These are phyloP conservation scores for Lichtheimia corymbifera DNA, from an alignment of 371 early-diverging fungal genomes.

Conservation along the genomic window DNA sequence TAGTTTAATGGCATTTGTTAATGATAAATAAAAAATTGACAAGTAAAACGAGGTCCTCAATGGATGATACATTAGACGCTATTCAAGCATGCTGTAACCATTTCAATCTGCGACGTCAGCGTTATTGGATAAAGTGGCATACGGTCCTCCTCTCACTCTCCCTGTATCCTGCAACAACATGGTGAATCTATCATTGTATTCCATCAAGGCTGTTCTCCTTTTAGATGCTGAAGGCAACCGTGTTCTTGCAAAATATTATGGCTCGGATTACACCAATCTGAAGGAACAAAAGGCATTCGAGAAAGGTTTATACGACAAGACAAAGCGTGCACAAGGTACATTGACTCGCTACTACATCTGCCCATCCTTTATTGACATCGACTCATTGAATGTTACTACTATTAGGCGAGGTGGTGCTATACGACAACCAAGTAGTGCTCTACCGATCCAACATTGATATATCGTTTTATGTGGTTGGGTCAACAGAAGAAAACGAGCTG, in stretches of 20 bases:
- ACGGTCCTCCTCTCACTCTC: no score
- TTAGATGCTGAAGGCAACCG: slow-evolving; percentile 94
- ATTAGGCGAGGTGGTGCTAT: slow-evolving; percentile 84
- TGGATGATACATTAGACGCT: no score
- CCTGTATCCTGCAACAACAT: slow-evolving; percentile 29
- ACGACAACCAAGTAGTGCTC: slow-evolving; percentile 87
- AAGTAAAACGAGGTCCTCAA: no score
- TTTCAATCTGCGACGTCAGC: no score
- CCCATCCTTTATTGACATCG: not conserved
- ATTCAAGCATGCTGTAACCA: no score
- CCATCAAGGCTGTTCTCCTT: slow-evolving; percentile 85
- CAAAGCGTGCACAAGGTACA: slow-evolving; percentile 67
- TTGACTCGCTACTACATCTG: slow-evolving; percentile 2
- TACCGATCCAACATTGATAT: slow-evolving; percentile 86
- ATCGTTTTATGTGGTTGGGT: slow-evolving; percentile 90
- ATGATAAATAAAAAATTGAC: no score
- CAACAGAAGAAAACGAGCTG: slow-evolving; percentile 93
- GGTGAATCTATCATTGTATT: slow-evolving; percentile 83
- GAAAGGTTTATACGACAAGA: slow-evolving; percentile 89
- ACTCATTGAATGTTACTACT: slow-evolving; percentile 2
- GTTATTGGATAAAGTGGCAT: no score
- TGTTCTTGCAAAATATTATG: slow-evolving; percentile 91
- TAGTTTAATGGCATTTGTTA: no score
- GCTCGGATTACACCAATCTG: slow-evolving; percentile 48
- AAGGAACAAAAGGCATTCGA: slow-evolving; percentile 95